Base-by-base conservation (phyloP, 768 basidiomycete genomes). In the Suillus americanus region DNA sequence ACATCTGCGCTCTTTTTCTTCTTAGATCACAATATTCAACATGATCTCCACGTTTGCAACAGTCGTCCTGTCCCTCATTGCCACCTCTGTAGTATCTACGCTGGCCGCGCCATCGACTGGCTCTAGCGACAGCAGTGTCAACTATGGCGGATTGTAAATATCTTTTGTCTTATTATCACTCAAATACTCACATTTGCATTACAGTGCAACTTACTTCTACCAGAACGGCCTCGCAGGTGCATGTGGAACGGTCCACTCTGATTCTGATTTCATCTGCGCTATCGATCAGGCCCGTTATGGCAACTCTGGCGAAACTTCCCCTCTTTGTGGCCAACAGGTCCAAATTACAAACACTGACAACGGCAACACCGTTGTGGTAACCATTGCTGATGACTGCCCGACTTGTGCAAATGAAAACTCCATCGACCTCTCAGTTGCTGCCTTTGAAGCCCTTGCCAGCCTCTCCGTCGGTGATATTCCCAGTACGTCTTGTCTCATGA, bases 371-470 rank as follows among this genome's bases (percentile, higher is more conserved):
- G 82, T 91, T 64, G 80, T 75, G 4, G 93, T 88, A 53, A 83
- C 80, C 30, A 81, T 97, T 67, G 91, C 85, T 14, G 94, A 95
- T 69, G 88, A 83, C 43, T 97, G 94, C 82, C 93, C 94, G 30
- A 89, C 89, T 23, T 97, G 94, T 79, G 60, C 71, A 0, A 86
- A 84, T 69, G 40, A 41, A 35, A 83, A 89, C 75, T 91, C 89
- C 18, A 87, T 97, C 72, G 91, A 93, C 70, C 80, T 92, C 50
- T 92, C 91, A n/a, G 62, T 68, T 59, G 86, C 71, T 62, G 90
- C 91, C 53, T 95, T 96, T 84, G 37, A 76, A 30, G 69, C 73
- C 18, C 83, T 96, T 64, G 86, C 84, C 54, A 62, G 74, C 55
- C 71, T 80, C 50, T 70, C 69, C 7, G 72, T 81, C 28, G 94